Evolutionary conservation across 306 rosid genomes (phyloP).

Genomic region (Sindora glabra): DNA sequence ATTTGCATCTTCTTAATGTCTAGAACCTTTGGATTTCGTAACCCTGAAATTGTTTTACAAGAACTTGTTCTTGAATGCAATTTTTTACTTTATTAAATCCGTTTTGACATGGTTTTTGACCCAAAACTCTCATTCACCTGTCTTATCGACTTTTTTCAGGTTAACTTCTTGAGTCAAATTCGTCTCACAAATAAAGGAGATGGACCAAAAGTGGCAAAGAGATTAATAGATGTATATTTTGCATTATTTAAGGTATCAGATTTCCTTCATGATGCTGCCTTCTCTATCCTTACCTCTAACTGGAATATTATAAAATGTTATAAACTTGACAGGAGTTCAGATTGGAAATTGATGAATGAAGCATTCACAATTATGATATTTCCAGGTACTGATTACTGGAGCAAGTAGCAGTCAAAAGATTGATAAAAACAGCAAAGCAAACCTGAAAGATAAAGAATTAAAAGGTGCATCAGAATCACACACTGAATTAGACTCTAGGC

Average conservation of each 20-base stretch:
- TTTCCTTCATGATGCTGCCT: neutral
- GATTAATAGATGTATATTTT: conserved; percentile 80
- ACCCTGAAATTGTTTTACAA: too few relatives aligned
- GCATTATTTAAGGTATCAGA: conserved; percentile 83
- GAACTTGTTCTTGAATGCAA: too few relatives aligned
- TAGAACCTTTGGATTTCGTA: too few relatives aligned
- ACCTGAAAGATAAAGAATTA: conserved; percentile 23
- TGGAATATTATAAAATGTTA: too few relatives aligned
- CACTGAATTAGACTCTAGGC: conserved; percentile 78
- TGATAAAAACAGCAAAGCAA: conserved; percentile 36
- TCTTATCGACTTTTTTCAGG: conserved; percentile 35
- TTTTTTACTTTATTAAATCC: too few relatives aligned
- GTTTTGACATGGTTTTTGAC: neutral
- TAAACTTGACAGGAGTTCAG: neutral
- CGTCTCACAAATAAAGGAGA: conserved; percentile 72
- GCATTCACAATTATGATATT: conserved; percentile 9
- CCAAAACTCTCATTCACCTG: neutral
- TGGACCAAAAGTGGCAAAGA: conserved; percentile 95
- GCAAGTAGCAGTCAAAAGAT: conserved; percentile 36
- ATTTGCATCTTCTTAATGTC: too few relatives aligned
- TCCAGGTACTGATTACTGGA: conserved; percentile 71
- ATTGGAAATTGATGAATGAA: neutral
- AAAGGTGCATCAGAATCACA: conserved; percentile 42
- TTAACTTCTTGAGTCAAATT: conserved; percentile 88
- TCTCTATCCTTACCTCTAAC: neutral